Evolutionary conservation across 2,329 filamentous ascomycete genomes (phyloP), one percentile per base, ranked within the genome.

Genomic region (Capronia coronata): DNA sequence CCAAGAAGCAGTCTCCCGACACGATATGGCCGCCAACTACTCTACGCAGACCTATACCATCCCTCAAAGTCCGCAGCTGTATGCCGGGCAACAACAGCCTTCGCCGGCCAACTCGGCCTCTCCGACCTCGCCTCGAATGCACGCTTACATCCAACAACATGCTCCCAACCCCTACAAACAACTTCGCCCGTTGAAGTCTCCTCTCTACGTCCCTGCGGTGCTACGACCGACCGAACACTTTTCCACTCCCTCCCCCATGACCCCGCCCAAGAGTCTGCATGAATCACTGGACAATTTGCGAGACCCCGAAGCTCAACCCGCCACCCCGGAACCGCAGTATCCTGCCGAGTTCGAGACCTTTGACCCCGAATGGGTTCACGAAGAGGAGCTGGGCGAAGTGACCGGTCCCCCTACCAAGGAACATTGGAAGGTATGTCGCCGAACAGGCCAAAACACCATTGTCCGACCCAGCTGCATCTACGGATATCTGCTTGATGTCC

Each of bases 121-220:
- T 23, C 76, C 76, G 18, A 73, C 73, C 14, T 74, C 75, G 5
- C 75, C 76, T 41, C 71, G 70, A 19, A 62, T 68, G 43, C 58
- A 64, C n/a, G 63, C 62, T n/a, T 61, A 65, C n/a, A 51, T 63
- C 0, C 57, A 66, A 9, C 58, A 60, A 43, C 55, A 59, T 39
- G 49, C 62, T 11, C 59, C 59, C 10, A 57, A 60, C 27, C 74
- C 76, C 53, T 71, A 72, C 19, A 75, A 75, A 53, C 78, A 82
- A 65, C 67, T 82, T 51, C 76, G 78, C 48, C 77, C 77, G 18
- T 74, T 74, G 42, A 80, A 81, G 64, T 73, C 74, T 18, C 79
- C 80, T 25, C 70, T 82, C 44, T 83, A 83, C 62, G 75, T 82
- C 18, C 80, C 80, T 19, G 80, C 80, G 9, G 80, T 76, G 6